phyloP scores from a whole-genome alignment of 2,329 filamentous ascomycete genomes.

The Colletotrichum brevisporum region DNA sequence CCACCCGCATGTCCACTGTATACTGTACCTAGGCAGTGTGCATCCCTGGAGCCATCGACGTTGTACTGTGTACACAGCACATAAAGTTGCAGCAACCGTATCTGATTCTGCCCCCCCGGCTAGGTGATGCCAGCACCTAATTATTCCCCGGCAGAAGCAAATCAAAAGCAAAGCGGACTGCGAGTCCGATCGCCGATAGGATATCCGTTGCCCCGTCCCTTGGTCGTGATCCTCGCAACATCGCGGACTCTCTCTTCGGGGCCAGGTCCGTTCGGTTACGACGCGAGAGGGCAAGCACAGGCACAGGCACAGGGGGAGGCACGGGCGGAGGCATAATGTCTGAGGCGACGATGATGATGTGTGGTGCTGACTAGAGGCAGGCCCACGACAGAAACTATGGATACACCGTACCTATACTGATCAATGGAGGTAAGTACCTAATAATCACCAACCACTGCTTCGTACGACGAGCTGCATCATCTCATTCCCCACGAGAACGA shows the following conservation, averaged over 20 bases:
- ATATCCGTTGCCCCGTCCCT: neutral
- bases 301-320: too few species aligned
- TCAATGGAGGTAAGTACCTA: conserved; percentile 8
- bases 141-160: neutral
- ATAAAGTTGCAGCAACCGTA: neutral
- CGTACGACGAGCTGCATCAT: conserved; percentile 15
- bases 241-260: too few species aligned
- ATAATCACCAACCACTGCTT: conserved; percentile 23
- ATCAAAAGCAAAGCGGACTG: neutral
- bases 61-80: neutral
- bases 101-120: conserved; percentile 1
- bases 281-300: too few species aligned
- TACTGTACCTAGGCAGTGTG: neutral
- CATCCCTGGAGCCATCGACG: neutral
- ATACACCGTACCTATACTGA: too few species aligned
- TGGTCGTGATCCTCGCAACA: too few species aligned
- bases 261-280: too few species aligned
- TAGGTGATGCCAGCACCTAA: too few species aligned
- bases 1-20: neutral
- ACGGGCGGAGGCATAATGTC: too few species aligned
- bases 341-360: too few species aligned
- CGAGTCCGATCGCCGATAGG: conserved; percentile 28
- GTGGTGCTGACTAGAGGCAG: too few species aligned
- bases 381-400: too few species aligned
- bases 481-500: conserved; percentile 14